Conservation (phyloP, 148 eudicot species). For the Diospyros lotus region DNA sequence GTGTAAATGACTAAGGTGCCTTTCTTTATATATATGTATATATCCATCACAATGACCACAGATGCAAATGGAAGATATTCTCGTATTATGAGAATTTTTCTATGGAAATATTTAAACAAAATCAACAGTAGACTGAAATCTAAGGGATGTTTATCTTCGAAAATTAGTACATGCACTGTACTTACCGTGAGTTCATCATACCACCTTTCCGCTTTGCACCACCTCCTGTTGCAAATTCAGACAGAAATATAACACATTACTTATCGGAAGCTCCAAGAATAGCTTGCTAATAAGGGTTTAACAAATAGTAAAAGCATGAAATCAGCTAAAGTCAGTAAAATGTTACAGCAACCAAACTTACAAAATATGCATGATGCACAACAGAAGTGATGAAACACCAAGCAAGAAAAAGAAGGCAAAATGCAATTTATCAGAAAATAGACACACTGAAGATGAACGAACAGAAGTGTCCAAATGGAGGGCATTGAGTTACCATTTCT, state of each 20-base stretch:
- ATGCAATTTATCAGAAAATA: conserved; percentile 6
- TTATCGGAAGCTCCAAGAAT: conserved; percentile 8
- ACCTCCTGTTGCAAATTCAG: conserved; percentile 35
- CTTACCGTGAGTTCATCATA: conserved; percentile 38
- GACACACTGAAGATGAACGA: neutral
- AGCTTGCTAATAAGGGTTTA: neutral
- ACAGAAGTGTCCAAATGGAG: neutral
- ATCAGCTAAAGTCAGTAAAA: neutral
- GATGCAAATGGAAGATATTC: neutral
- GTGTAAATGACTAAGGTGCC: too few species aligned
- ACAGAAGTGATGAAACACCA: neutral
- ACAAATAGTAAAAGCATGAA: neutral
- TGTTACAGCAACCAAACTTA: too few species aligned
- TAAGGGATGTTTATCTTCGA: neutral
- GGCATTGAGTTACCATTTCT: conserved; percentile 30
- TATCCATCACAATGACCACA: neutral
- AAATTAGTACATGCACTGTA: neutral
- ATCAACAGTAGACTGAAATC: conserved; percentile 5
- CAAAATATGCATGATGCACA: neutral
- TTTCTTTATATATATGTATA: too few species aligned
- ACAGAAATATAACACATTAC: conserved; percentile 1
- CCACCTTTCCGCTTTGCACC: conserved; percentile 17
- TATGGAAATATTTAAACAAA: neutral
- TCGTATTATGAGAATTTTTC: neutral
- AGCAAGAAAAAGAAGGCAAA: neutral